A percentile compares a stretch with the other conserved stretches of the same genome.
phyloP scores from a whole-genome alignment of 495 filamentous ascomycete genomes.

The Polyplosphaeria fusca region DNA sequence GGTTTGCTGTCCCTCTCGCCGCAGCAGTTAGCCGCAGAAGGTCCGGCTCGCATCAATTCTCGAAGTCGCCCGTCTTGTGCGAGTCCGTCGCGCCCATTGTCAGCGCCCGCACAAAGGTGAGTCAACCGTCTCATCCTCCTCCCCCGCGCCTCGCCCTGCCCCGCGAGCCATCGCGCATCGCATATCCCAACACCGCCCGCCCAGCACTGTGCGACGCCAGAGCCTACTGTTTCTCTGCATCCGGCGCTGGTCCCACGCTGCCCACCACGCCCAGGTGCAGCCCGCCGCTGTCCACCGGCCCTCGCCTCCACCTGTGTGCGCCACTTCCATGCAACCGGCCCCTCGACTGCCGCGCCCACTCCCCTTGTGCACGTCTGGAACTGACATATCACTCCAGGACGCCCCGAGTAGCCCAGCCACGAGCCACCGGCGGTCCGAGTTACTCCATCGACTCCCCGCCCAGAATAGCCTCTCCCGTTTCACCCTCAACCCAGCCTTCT shows the following conservation, averaged over 20 bases:
- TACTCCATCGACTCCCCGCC: neutral
- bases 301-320: conserved; percentile 30
- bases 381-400: conserved; percentile 22
- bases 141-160: conserved; percentile 1
- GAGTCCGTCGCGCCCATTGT: conserved; percentile 4
- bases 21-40: conserved; percentile 20
- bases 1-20: conserved; percentile 22
- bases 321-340: conserved; percentile 30
- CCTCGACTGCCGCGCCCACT: conserved; percentile 15
- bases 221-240: conserved; percentile 21
- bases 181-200: conserved; percentile 10
- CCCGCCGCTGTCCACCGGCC: conserved; percentile 27
- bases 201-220: conserved; percentile 20
- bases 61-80: conserved; percentile 1
- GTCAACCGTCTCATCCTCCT: conserved; percentile 22
- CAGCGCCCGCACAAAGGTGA: conserved; percentile 20
- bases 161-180: conserved; percentile 21
- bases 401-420: conserved; percentile 19
- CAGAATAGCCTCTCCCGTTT: conserved; percentile 14
- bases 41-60: conserved; percentile 3
- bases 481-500: conserved; percentile 10
- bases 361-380: conserved; percentile 10
- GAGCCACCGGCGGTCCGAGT: conserved; percentile 3
- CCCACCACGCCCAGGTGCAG: conserved; percentile 25
- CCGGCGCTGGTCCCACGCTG: conserved; percentile 17